Evolutionary conservation across 2,329 filamentous ascomycete species (phyloP).

Genomic region (Harringtonia lauricola): DNA sequence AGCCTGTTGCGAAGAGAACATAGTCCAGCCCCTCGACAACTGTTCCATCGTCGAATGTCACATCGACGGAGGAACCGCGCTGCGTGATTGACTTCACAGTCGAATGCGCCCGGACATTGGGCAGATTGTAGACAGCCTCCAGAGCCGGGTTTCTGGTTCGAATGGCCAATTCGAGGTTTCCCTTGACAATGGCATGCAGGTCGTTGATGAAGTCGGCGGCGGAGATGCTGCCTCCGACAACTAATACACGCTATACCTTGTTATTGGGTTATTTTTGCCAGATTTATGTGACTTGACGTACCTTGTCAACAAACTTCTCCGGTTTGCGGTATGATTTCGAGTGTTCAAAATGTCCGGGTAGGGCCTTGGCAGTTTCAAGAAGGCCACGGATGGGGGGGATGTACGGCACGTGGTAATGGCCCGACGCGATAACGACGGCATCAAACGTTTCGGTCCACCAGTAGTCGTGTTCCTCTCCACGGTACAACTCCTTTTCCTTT

Average conservation of each 20-base stretch:
- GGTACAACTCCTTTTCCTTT: constrained; percentile 13
- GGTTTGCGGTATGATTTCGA: constrained; percentile 25
- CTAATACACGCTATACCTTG: constrained; percentile 32
- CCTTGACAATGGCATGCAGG: constrained; percentile 28
- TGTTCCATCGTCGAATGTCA: constrained; percentile 21
- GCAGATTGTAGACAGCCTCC: constrained; percentile 43
- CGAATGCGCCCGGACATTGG: constrained; percentile 29
- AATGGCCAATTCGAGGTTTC: constrained; percentile 36
- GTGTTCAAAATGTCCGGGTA: constrained; percentile 26
- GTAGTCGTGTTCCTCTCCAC: constrained; percentile 20
- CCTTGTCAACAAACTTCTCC: constrained; percentile 13
- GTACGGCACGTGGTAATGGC: constrained; percentile 27
- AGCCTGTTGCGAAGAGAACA: constrained; percentile 49
- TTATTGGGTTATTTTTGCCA: no score
- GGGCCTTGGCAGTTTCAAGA: constrained; percentile 20
- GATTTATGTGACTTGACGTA: no score
- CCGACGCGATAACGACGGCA: constrained; percentile 27
- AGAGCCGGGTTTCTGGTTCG: constrained; percentile 38
- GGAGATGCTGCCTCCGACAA: constrained; percentile 48
- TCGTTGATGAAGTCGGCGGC: constrained; percentile 45
- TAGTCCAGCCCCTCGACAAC: constrained; percentile 37
- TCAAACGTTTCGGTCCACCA: constrained; percentile 28
- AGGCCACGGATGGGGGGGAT: constrained; percentile 27
- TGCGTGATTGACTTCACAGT: constrained; percentile 23
- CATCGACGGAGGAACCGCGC: constrained; percentile 20